Conservation (phyloP, 23 red algal genomes). For the Gracilaria domingensis region DNA sequence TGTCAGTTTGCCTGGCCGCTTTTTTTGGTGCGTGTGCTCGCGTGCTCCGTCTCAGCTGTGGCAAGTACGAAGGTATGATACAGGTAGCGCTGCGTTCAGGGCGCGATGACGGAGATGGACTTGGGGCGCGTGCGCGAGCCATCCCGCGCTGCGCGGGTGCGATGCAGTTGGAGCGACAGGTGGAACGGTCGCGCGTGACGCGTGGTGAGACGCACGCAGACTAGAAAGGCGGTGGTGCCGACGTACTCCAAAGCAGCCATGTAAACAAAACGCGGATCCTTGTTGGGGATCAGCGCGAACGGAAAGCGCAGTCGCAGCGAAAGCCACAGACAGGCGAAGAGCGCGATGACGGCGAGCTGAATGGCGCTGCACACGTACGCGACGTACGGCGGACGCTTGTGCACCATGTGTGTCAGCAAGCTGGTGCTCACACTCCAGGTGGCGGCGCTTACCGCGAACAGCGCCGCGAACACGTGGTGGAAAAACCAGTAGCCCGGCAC, state of each 20-base stretch:
- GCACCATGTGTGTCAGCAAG: conserved; percentile 1
- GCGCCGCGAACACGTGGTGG: conserved; percentile 58
- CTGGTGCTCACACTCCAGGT: conserved; percentile 30
- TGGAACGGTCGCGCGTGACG: conserved; percentile 9
- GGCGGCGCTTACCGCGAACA: conserved; percentile 56
- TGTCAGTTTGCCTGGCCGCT: conserved; percentile 23
- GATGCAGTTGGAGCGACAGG: not conserved
- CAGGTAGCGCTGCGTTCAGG: not conserved
- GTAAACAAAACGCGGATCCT: conserved; percentile 61
- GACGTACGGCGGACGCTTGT: not conserved
- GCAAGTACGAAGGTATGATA: too few species aligned
- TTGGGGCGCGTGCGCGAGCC: not conserved
- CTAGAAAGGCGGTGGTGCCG: conserved; percentile 42
- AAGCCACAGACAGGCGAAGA: conserved; percentile 58
- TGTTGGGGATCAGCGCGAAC: conserved; percentile 52
- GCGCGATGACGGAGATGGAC: not conserved
- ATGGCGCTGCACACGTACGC: conserved; percentile 10
- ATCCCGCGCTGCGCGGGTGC: not conserved
- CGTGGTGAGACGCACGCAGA: conserved; percentile 13
- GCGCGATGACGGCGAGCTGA: conserved; percentile 33
- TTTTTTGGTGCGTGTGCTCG: not conserved
- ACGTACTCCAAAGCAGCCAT: conserved; percentile 67
- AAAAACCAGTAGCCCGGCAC: conserved; percentile 60
- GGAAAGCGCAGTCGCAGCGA: conserved; percentile 47
- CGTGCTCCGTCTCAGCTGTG: too few species aligned